Base-by-base conservation (phyloP, 495 filamentous ascomycete species). In the Aspergillus funiculosus region DNA sequence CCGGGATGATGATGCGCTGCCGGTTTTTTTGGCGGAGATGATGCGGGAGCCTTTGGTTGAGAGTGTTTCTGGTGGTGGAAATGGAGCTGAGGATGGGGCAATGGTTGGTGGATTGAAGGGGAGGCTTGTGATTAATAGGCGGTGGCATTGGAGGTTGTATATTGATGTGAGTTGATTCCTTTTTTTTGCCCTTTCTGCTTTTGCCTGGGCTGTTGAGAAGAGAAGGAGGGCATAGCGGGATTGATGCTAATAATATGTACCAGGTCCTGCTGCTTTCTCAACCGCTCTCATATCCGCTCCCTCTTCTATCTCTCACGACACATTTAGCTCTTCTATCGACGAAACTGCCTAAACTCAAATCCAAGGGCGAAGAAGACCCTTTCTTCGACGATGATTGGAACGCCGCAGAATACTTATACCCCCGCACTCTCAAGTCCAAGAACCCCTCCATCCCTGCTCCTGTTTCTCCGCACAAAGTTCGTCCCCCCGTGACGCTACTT, bases 351-450 rank as follows among this genome's bases (percentile, higher is more conserved):
- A 77, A 81, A 22, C 70, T 94, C 17, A 85, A 86, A 59, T 94
- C 87, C 17, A 81, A 89, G 57, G 74, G 74, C 42, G 89, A 94
- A 60, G 92, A 99, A 68, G 94, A 99, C 57, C 94, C 94, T 1
- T 81, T 95, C 56, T 97, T 99, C 72, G 84, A 95, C 72, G 94
- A 99, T 68, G 92, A 99, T 66, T 99, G 94, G 94, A 85, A 81
- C 26, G 85, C 81, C 25, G 78, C 89, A 2, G 63, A 79, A 28
- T 79, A 81, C 39, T 72, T 99, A 15, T 99, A 90, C 68, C 79
- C 85, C 1, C 71, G 76, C 27, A 43, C n/a, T n/a, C n/a, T 60
- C 31, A 50, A 48, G 22, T 41, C 46, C 10, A 51, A 39, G 21
- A 32, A 22, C 17, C 6, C 20, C 13, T 26, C 20, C 26, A 13